phyloP scores from a whole-genome alignment of 1,284 basidiomycete genomes.

The Grifola frondosa region DNA sequence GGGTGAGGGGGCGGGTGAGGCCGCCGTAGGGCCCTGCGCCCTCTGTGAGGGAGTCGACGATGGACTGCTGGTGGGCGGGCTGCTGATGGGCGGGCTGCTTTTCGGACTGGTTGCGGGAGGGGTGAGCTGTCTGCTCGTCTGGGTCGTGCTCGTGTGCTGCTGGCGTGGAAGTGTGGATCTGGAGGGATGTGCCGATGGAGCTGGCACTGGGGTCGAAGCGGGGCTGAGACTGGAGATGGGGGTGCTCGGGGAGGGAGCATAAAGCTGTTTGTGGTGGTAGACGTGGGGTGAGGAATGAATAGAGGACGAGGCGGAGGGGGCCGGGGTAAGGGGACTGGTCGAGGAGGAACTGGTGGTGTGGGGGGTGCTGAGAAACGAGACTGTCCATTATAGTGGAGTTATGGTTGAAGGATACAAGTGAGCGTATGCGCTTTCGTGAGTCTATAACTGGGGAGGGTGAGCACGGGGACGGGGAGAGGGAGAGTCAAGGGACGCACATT shows the following conservation, averaged over 20 bases:
- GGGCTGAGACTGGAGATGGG: slow-evolving; percentile 1
- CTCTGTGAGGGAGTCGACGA: slow-evolving; percentile 32
- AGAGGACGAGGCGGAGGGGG: slow-evolving; percentile 16
- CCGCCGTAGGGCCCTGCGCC: slow-evolving; percentile 36
- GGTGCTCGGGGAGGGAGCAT: slow-evolving; percentile 6
- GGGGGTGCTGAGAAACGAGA: slow-evolving; percentile 23
- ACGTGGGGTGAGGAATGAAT: slow-evolving; percentile 14
- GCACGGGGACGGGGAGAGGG: background rate
- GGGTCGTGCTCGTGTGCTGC: slow-evolving; percentile 25
- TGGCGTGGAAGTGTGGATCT: slow-evolving; percentile 27
- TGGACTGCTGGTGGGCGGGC: slow-evolving; percentile 16
- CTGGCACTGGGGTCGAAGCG: slow-evolving; percentile 4
- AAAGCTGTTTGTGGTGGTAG: slow-evolving; percentile 10
- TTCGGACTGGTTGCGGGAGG: slow-evolving; percentile 18
- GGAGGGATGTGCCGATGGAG: slow-evolving; percentile 18
- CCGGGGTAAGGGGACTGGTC: slow-evolving; percentile 7
- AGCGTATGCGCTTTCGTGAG: slow-evolving; percentile 20
- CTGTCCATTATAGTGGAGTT: slow-evolving; percentile 30
- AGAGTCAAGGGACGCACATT: slow-evolving; percentile 5
- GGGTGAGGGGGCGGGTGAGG: slow-evolving; percentile 54
- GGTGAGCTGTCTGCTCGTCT: slow-evolving; percentile 33
- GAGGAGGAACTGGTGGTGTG: slow-evolving; percentile 17
- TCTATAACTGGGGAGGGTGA: slow-evolving; percentile 16
- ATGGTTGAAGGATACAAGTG: slow-evolving; percentile 18
- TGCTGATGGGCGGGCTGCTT: slow-evolving; percentile 3